Conservation (phyloP, 495 filamentous ascomycete genomes). For the Xylaria venustula region DNA sequence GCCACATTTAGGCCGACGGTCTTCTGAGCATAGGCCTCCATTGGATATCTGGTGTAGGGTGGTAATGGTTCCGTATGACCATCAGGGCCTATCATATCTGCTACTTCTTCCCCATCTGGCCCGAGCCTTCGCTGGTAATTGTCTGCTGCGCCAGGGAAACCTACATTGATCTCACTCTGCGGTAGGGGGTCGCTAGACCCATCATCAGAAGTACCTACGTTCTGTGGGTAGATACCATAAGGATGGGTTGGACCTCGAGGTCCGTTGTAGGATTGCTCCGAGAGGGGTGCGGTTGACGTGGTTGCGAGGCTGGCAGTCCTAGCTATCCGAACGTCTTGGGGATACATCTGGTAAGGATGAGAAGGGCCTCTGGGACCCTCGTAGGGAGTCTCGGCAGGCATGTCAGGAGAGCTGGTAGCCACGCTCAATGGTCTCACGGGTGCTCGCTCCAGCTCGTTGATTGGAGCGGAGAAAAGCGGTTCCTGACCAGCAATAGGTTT, state of each 20-base stretch:
- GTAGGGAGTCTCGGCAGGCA: slow-evolving; percentile 58
- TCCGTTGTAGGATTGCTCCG: slow-evolving; percentile 60
- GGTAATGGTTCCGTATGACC: slow-evolving; percentile 89
- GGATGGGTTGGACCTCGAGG: slow-evolving; percentile 74
- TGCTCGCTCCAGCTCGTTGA: slow-evolving; percentile 35
- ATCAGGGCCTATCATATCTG: slow-evolving; percentile 83
- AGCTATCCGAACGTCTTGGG: slow-evolving; percentile 66
- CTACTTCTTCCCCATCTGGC: slow-evolving; percentile 80
- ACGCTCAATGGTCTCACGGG: slow-evolving; percentile 28
- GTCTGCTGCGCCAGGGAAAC: slow-evolving; percentile 65
- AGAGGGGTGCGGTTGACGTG: slow-evolving; percentile 52
- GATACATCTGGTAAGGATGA: slow-evolving; percentile 84
- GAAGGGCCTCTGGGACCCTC: slow-evolving; percentile 68
- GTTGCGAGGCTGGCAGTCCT: slow-evolving; percentile 66
- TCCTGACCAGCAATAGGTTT: slow-evolving; percentile 43
- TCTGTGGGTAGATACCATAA: slow-evolving; percentile 81
- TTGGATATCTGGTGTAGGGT: slow-evolving; percentile 80
- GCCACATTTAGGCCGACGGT: slow-evolving; percentile 18
- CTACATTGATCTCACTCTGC: slow-evolving; percentile 58
- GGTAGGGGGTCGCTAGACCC: slow-evolving; percentile 15
- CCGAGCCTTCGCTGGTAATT: slow-evolving; percentile 68
- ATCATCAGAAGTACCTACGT: slow-evolving; percentile 40
- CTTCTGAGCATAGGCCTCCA: slow-evolving; percentile 48
- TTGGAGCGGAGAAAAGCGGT: slow-evolving; percentile 37
- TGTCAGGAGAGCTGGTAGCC: slow-evolving; percentile 42